Percentiles rank a stretch among this genome's conserved stretches.
Conservation (phyloP, 2,329 filamentous ascomycete genomes). For the Aspergillus versicolor region DNA sequence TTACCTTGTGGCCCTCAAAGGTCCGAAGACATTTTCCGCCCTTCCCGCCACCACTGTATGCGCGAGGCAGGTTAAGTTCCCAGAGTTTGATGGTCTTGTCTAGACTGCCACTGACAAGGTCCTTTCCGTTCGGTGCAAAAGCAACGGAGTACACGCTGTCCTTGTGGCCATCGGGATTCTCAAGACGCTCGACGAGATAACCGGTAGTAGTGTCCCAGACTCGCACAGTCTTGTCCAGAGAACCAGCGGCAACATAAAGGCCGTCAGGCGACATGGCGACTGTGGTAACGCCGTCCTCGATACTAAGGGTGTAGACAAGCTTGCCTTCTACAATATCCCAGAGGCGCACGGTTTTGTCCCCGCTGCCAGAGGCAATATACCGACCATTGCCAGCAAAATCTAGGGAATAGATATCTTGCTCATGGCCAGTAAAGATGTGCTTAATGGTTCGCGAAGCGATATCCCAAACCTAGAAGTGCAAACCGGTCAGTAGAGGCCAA, state of each 20-base stretch:
- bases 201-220: slow-evolving; percentile 92
- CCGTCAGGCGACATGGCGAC: slow-evolving; percentile 96
- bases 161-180: slow-evolving; percentile 91
- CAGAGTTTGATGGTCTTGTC: slow-evolving; percentile 99
- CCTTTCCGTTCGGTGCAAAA: slow-evolving; percentile 88
- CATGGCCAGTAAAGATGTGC: slow-evolving; percentile 92
- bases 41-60: slow-evolving; percentile 68
- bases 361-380: slow-evolving; percentile 92
- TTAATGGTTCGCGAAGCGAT: slow-evolving; percentile 80
- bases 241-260: slow-evolving; percentile 90
- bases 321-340: slow-evolving; percentile 90
- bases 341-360: slow-evolving; percentile 88
- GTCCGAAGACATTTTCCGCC: slow-evolving; percentile 93
- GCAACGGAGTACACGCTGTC: slow-evolving; percentile 96
- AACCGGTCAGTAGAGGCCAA: background rate
- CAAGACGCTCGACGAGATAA: slow-evolving; percentile 83
- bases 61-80: slow-evolving; percentile 76
- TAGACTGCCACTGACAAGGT: slow-evolving; percentile 89
- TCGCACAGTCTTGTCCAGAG: slow-evolving; percentile 93
- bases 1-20: slow-evolving; percentile 91
- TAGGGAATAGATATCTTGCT: slow-evolving; percentile 96
- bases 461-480: slow-evolving; percentile 78
- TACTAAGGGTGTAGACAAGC: slow-evolving; percentile 80
- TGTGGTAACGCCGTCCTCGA: slow-evolving; percentile 96
- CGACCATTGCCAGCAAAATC: slow-evolving; percentile 93